A percentile compares a stretch with the other conserved stretches of the same genome.
Evolutionary conservation across 2,329 filamentous ascomycete genomes (phyloP).

Genomic region (Dichotomopilus funicola): DNA sequence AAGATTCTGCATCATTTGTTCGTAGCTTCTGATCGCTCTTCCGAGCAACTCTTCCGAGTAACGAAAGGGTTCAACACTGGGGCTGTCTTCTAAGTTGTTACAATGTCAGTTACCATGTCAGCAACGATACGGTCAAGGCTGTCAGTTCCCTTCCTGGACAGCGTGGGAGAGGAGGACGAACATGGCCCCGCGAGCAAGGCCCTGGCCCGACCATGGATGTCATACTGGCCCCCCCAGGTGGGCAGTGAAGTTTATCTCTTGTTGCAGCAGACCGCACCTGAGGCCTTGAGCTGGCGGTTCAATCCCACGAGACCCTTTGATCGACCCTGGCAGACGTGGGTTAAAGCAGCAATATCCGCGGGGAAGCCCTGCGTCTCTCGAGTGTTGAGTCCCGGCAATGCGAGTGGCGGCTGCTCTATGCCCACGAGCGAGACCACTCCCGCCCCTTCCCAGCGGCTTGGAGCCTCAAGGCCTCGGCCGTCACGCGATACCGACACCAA

Average conservation of each 20-base stretch:
- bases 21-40: neutral
- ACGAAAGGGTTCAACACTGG: neutral
- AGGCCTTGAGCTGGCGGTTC: neutral
- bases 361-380: neutral
- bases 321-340: neutral
- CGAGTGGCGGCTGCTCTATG: neutral
- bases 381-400: neutral
- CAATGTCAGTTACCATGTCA: neutral
- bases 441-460: neutral
- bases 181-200: neutral
- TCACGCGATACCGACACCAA: neutral
- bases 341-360: neutral
- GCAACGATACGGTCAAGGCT: neutral
- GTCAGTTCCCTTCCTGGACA: neutral
- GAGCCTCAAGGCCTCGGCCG: neutral
- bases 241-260: neutral
- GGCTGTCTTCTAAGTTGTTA: neutral
- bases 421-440: neutral
- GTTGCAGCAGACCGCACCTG: neutral
- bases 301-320: neutral
- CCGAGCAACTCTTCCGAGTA: neutral
- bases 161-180: neutral
- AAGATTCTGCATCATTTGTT: neutral
- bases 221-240: neutral
- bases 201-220: neutral